Evolutionary conservation across 2,329 filamentous ascomycete species (phyloP), one percentile per base, ranked within the genome.

Genomic region (Fusarium abutilonis): DNA sequence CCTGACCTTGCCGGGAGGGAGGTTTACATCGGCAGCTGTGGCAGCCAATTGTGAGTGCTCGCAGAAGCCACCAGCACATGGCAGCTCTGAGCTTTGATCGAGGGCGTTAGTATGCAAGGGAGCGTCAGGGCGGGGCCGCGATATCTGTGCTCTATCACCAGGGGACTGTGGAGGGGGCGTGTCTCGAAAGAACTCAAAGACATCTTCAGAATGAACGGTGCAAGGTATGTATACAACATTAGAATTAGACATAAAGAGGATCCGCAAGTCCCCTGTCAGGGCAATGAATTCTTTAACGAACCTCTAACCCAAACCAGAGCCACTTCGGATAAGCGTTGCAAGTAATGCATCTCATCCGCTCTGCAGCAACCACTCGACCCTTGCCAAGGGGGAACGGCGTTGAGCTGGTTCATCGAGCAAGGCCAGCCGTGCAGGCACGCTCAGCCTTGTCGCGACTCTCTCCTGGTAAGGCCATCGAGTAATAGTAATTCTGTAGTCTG

Each of bases 161-260:
- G 51, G 55, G 56, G 58, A 46, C 36, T 49, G 46, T 31, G 39
- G 49, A 51, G 59, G 64, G 64, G 68, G 69, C 35, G 69, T 69
- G 69, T 48, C 35, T 56, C 42, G 39, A 67, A 31, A 50, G 44
- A 49, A 56, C 47, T 59, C 52, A 52, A 29, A 69, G 51, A 59
- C 54, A 60, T 63, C 58, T 63, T 69, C 68, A 53, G 47, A 57
- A 46, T 47, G 60, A 63, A 66, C 46, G 41, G 66, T 48, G 57
- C 60, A 56, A 69, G 77, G 77, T 72, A 80, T 79, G 78, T 70
- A 64, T 68, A 71, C 63, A 70, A 79, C 71, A 80, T 80, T 78
- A 74, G 64, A 64, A 72, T 74, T 70, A 77, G 73, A 76, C 75
- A 78, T 64, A 48, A 63, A 60, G 60, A 66, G 52, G 60, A 68